Base-by-base conservation (phyloP, 2,329 filamentous ascomycete genomes). In the Tolypocladium pustulatum region DNA sequence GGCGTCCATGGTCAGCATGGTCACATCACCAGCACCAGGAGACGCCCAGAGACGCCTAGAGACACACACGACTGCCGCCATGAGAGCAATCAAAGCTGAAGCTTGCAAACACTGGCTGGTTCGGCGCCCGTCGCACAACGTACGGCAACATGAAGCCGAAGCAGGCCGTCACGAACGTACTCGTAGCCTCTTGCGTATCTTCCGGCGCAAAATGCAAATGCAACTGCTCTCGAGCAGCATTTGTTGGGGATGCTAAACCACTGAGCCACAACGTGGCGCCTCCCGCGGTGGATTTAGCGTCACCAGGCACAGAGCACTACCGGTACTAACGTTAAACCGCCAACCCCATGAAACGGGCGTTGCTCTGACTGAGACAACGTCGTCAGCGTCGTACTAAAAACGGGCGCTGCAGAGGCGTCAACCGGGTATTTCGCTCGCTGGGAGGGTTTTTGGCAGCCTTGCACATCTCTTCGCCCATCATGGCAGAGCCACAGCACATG, bases 401-500 rank as follows among this genome's bases (percentile, higher is more conserved):
- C 49, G 20, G 49, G 20, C 30, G 17, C 49, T 15, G 46, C 17
- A 15, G 49, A 34, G 49, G 10, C 49, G 30, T 30, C 49, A 4
- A 37, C 3, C 12, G 36, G 22, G 10, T 53, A 20, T 32, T 20
- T 36, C 12, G 49, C 20, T 22, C 10, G 17, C 49, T 12, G 49
- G 46, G 49, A 34, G 49, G 27, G 4, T 7, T 2, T n/a, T 2
- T 12, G 49, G 49, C 49, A 36, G 30, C 3, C 30, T 22, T 34
- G 17, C 30, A 12, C 43, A 27, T 22, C 25, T 15, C 49, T 17
- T 34, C 5, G 49, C 17, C 30, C 20, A 9, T 22, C 58, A 71
- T 71, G 70, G 58, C 66, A 58, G 66, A 69, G 62, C 63, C 67
- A 65, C 66, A 64, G 65, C 70, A 72, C 60, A 67, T 71, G 70